A percentile compares a stretch with the other conserved stretches of the same genome.
Evolutionary conservation across 2,329 filamentous ascomycete genomes (phyloP).

Genomic region (Arachnomyces sp.): DNA sequence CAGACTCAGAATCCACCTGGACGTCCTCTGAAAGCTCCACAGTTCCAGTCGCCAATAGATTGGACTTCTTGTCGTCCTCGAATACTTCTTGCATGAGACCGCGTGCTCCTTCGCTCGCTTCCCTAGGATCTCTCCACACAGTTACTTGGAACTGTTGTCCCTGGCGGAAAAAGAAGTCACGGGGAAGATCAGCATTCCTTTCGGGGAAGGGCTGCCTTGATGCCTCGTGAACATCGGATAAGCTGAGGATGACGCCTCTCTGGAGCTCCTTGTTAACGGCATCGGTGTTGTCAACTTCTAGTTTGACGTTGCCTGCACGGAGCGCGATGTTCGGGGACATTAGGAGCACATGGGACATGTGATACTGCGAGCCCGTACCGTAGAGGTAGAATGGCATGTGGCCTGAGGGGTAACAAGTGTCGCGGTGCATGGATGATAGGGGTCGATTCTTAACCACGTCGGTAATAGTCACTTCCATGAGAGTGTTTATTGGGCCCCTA

Average conservation of each 20-base stretch:
- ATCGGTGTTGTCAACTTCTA: not conserved
- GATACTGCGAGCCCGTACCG: slow-evolving; percentile 2
- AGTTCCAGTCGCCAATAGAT: not conserved
- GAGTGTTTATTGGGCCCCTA: too few relatives aligned
- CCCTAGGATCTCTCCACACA: slow-evolving; percentile 1
- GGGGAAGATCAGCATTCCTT: not conserved
- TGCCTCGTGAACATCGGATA: not conserved
- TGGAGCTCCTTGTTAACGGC: not conserved
- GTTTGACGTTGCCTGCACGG: not conserved
- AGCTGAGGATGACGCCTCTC: not conserved
- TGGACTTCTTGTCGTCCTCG: too few relatives aligned
- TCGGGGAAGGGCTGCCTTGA: not conserved
- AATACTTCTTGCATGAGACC: not conserved
- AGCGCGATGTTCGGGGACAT: slow-evolving; percentile 4
- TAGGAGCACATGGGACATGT: slow-evolving; percentile 6
- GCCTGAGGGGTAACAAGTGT: not conserved
- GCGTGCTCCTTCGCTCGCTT: not conserved
- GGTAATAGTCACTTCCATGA: too few relatives aligned
- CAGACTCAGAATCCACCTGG: not conserved
- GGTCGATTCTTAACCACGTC: slow-evolving; percentile 1
- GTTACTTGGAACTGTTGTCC: slow-evolving; percentile 1
- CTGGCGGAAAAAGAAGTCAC: not conserved
- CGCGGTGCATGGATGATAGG: slow-evolving; percentile 1
- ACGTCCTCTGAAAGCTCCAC: not conserved
- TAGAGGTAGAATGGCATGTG: slow-evolving; percentile 8